Evolutionary conservation across 164 flowering plant species (phyloP).

Genomic region (Piper betle): DNA sequence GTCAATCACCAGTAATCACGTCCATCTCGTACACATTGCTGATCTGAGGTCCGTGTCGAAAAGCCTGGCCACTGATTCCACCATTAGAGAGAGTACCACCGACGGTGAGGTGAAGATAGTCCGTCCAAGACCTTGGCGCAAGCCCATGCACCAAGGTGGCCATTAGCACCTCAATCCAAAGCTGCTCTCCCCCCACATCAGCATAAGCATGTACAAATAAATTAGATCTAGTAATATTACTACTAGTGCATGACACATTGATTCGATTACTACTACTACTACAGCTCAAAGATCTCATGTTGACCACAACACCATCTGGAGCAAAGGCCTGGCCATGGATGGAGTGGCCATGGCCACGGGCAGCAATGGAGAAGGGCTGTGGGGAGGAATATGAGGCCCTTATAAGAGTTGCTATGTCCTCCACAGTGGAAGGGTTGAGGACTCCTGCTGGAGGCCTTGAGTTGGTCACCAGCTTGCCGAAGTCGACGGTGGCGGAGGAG

Average conservation of each 20-base stretch:
- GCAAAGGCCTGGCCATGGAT: too few species aligned
- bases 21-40: too few species aligned
- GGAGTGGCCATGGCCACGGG: conserved; percentile 28
- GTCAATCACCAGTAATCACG: too few species aligned
- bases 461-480: not conserved
- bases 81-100: conserved; percentile 39
- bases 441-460: too few species aligned
- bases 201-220: conserved; percentile 7
- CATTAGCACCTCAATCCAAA: conserved; percentile 26
- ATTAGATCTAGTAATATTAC: conserved; percentile 4
- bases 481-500: too few species aligned
- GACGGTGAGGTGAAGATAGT: conserved; percentile 24
- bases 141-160: conserved; percentile 17
- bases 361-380: conserved; percentile 14
- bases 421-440: too few species aligned
- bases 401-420: too few species aligned
- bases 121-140: conserved; percentile 41
- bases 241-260: too few species aligned
- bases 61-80: conserved; percentile 39
- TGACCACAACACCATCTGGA: too few species aligned
- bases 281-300: too few species aligned
- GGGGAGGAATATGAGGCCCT: too few species aligned
- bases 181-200: conserved; percentile 28
- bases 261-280: too few species aligned
- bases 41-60: not conserved